A percentile compares a stretch with the other conserved stretches of the same genome.
Evolutionary conservation across 2,329 filamentous ascomycete species (phyloP).

Genomic region (Curvularia hawaiiensis): DNA sequence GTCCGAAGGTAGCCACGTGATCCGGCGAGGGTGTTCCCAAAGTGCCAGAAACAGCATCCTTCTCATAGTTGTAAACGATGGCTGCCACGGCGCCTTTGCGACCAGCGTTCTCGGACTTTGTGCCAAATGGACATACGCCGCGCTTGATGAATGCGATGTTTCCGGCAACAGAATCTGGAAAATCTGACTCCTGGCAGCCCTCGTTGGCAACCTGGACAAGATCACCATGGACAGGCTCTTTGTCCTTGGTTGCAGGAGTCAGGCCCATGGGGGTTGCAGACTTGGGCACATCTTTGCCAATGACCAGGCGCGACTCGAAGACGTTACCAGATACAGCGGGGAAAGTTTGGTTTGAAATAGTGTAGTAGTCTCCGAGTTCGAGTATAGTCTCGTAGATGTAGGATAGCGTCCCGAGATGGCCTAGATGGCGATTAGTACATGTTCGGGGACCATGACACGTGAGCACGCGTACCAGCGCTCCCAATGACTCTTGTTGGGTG

Average conservation of each 20-base stretch:
- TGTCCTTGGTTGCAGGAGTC: conserved; percentile 45
- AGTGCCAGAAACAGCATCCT: conserved; percentile 66
- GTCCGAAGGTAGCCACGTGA: conserved; percentile 71
- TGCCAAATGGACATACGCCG: conserved; percentile 73
- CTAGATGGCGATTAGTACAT: conserved; percentile 24
- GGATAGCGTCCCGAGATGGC: conserved; percentile 41
- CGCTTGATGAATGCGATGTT: conserved; percentile 75
- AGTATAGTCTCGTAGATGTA: conserved; percentile 49
- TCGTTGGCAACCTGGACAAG: conserved; percentile 43
- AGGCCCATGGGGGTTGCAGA: conserved; percentile 44
- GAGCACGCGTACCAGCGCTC: conserved; percentile 37
- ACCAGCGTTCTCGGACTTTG: conserved; percentile 72
- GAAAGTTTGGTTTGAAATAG: conserved; percentile 46
- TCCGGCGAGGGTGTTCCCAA: conserved; percentile 65
- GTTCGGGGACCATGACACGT: conserved; percentile 17
- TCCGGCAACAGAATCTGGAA: conserved; percentile 62
- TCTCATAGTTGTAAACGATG: conserved; percentile 76
- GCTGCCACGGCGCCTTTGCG: conserved; percentile 73
- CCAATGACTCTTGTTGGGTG: conserved; percentile 50
- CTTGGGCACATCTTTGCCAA: conserved; percentile 41
- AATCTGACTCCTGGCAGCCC: conserved; percentile 58
- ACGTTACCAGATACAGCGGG: conserved; percentile 45
- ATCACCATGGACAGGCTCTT: conserved; percentile 44
- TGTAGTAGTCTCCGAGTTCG: conserved; percentile 49
- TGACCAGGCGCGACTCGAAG: conserved; percentile 45